These are phyloP conservation scores for Zizania palustris DNA, from an alignment of 202 grass and related monocot genomes.

Conservation along the genomic window DNA sequence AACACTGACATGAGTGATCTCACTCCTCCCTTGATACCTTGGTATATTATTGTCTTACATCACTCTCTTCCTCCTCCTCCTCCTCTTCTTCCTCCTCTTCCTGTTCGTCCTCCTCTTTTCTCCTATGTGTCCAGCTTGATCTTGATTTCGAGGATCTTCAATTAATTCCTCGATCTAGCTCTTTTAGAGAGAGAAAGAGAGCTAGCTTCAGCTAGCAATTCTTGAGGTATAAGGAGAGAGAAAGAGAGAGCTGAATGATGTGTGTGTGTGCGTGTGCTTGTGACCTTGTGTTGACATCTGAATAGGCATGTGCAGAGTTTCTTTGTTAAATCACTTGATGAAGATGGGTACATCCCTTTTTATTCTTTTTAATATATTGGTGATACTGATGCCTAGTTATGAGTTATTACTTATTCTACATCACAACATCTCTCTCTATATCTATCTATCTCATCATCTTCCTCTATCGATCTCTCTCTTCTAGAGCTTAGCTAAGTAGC, in stretches of 20 bases:
- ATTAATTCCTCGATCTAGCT: constrained; percentile 14
- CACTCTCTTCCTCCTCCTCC: constrained; percentile 38
- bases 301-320: constrained; percentile 36
- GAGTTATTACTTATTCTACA: constrained; percentile 38
- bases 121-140: constrained; percentile 42
- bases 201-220: too few species aligned
- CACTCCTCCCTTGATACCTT: constrained; percentile 51
- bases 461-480: constrained; percentile 24
- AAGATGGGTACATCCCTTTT: constrained; percentile 80
- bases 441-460: constrained; percentile 41
- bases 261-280: constrained; percentile 23
- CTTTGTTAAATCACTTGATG: constrained; percentile 97
- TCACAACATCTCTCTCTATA: constrained; percentile 33
- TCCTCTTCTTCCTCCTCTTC: constrained; percentile 29
- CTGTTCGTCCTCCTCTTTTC: constrained; percentile 41
- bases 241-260: constrained; percentile 46
- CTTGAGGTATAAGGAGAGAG: constrained; percentile 30
- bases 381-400: constrained; percentile 57
- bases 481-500: constrained; percentile 1
- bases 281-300: constrained; percentile 55
- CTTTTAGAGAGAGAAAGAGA: constrained; percentile 20
- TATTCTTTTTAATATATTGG: constrained; percentile 42
- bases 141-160: constrained; percentile 57
- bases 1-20: constrained; percentile 82
- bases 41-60: constrained; percentile 47